Base-by-base conservation (phyloP, 2,329 filamentous ascomycete species). In the Stromatinia cepivora region DNA sequence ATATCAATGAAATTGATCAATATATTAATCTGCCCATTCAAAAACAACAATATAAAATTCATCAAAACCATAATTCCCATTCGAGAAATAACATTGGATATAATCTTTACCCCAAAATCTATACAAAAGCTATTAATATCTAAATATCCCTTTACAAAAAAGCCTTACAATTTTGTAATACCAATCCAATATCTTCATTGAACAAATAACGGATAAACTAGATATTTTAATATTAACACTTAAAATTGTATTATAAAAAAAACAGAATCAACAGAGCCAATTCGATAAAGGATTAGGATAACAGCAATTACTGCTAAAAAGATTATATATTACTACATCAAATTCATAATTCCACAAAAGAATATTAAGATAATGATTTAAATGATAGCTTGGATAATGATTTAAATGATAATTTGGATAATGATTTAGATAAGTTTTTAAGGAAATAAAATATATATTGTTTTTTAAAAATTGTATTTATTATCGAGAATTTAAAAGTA, bases 11-110 rank as follows among this genome's bases (percentile, higher is more conserved):
- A 54, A 61, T 73, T 50, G 2, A 66, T 54, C 0, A 73, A 20
- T 9, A 71, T 20, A 46, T 62, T 76, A 4, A 69, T 72, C 3
- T 67, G 52, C 10, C 71, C 72, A 52, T 70, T 71, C 4, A 72
- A 66, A 50, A 74, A 76, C 0, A 76, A 65, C 8, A 70, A 72
- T 39, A 73, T 64, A 25, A 73, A 3, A 63, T 70, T 46, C 13
- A 70, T 39, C 46, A 66, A 58, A 13, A 72, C 69, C 64, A 75
- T 64, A 20, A 69, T 52, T 15, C 71, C 70, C 25, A 62, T 61
- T 20, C 73, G 58, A 34, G 28, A 52, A n/a, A 70, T 67, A 50
- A 73, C 31, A 31, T 74, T 69, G 69, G 66, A 56, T 4, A 17
- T 48, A n/a, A 11, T 63, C 31, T 46, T 48, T 15, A 71, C 53